Conservation (phyloP, 768 basidiomycete genomes). For the Paxillus involutus region DNA sequence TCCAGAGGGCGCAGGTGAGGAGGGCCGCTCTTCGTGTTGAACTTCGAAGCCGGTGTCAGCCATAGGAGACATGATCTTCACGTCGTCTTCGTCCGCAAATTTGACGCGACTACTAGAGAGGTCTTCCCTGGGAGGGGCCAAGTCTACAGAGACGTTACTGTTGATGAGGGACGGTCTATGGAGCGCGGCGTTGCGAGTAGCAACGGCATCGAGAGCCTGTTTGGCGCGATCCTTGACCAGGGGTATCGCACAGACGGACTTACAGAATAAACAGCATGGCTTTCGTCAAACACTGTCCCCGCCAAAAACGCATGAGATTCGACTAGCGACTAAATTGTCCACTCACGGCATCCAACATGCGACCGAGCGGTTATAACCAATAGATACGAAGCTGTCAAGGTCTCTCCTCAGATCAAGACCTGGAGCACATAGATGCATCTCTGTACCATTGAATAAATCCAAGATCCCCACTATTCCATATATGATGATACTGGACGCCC, state of each 20-base stretch:
- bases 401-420: constrained; percentile 11
- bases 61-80: constrained; percentile 44
- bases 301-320: constrained; percentile 2
- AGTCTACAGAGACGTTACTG: constrained; percentile 22
- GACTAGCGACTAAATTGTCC: not conserved
- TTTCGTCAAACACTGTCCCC: constrained; percentile 60
- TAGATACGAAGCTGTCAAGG: constrained; percentile 64
- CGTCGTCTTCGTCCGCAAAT: constrained; percentile 48
- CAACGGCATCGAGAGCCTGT: constrained; percentile 49
- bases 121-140: constrained; percentile 8
- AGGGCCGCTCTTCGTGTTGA: constrained; percentile 1
- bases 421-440: not conserved
- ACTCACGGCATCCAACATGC: constrained; percentile 68
- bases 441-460: constrained; percentile 66
- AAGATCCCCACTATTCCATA: constrained; percentile 79
- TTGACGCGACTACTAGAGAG: constrained; percentile 42
- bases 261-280: constrained; percentile 67
- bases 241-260: constrained; percentile 70
- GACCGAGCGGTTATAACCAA: constrained; percentile 66
- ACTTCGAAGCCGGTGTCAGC: constrained; percentile 3
- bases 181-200: constrained; percentile 45
- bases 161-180: constrained; percentile 48
- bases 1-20: constrained; percentile 41
- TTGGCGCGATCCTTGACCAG: constrained; percentile 64
- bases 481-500: constrained; percentile 57